Evolutionary conservation across 179 eudicot species (phyloP), one percentile per base, ranked within the genome.

Genomic region (Silene vulgaris): DNA sequence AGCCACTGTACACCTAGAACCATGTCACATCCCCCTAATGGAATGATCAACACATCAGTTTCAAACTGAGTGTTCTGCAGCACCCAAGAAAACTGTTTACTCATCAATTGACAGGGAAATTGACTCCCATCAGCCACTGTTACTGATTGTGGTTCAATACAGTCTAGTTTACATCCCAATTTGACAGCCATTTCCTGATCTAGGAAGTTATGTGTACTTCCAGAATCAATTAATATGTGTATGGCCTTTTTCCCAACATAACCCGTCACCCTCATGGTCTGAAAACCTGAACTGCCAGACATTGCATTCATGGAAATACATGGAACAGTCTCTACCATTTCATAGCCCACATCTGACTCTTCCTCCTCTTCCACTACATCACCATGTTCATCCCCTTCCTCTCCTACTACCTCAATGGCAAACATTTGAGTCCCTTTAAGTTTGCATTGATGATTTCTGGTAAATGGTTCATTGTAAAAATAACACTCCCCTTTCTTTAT

Each of bases 11-110:
- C 28, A 0, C 26, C 64, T 2, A 60, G 7, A 0, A 71, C 40
- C 74, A 71, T 23, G 4, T 45, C 74, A 71, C 74, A 71, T 3
- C 74, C 59, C 5, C 74, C 74, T 0, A 71, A 7, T 3, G 74
- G 74, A 8, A 71, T 71, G 0, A 71, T 4, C 3, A 43, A 6
- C 16, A 20, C 20, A 20, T 69, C 57, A 0, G 59, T 4, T 1
- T 0, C 1, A 19, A 45, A 69, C 0, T 45, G 13, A 2, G 16
- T n/a, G 0, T 17, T 17, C 0, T 71, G 61, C 5, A 71, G 1
- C 14, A 1, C 14, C 40, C 62, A 50, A 0, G 21, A 20, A 3
- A 71, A 23, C 1, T 35, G 17, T 8, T 14, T 48, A 5, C 74
- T 48, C 2, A 52, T 7, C 1, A 35, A 3, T 1, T 17, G 26